Conservation (phyloP, 2,329 filamentous ascomycete genomes). For the Byssothecium circinans region DNA sequence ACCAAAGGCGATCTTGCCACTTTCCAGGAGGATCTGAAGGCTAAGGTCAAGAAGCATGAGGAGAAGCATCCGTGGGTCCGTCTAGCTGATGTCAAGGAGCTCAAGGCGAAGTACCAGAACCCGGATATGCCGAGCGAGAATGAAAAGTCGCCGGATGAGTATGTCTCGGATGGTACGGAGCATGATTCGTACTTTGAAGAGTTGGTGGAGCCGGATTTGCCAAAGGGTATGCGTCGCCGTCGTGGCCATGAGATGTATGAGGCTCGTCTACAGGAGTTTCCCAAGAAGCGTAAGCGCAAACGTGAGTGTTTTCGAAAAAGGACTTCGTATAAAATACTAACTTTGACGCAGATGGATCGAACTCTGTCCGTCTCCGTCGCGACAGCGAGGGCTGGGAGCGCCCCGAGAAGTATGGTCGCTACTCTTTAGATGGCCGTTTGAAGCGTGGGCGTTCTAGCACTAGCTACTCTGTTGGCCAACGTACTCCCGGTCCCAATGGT, state of each 20-base stretch:
- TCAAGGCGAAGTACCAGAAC: constrained; percentile 34
- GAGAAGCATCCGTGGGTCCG: constrained; percentile 36
- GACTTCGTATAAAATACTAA: background rate
- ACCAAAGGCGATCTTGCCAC: constrained; percentile 25
- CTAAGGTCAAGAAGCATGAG: constrained; percentile 27
- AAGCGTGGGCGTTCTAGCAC: background rate
- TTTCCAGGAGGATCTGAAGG: constrained; percentile 31
- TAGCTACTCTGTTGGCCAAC: background rate
- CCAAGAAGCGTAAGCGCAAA: constrained; percentile 30
- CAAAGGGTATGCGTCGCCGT: constrained; percentile 16
- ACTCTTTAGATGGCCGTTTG: constrained; percentile 14
- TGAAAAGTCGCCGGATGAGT: constrained; percentile 5
- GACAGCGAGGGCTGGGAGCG: constrained; percentile 29
- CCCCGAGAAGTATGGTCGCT: constrained; percentile 22
- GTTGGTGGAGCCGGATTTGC: constrained; percentile 28
- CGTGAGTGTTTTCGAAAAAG: background rate
- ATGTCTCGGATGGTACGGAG: constrained; percentile 21
- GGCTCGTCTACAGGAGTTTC: constrained; percentile 23
- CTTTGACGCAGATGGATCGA: background rate
- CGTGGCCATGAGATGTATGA: constrained; percentile 33
- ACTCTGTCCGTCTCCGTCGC: constrained; percentile 27
- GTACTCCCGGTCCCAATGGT: background rate
- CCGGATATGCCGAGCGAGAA: constrained; percentile 16
- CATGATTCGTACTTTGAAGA: constrained; percentile 35
- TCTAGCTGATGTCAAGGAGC: constrained; percentile 33